Conservation (phyloP, 2,329 filamentous ascomycete species). For the Exophiala xenobiotica region DNA sequence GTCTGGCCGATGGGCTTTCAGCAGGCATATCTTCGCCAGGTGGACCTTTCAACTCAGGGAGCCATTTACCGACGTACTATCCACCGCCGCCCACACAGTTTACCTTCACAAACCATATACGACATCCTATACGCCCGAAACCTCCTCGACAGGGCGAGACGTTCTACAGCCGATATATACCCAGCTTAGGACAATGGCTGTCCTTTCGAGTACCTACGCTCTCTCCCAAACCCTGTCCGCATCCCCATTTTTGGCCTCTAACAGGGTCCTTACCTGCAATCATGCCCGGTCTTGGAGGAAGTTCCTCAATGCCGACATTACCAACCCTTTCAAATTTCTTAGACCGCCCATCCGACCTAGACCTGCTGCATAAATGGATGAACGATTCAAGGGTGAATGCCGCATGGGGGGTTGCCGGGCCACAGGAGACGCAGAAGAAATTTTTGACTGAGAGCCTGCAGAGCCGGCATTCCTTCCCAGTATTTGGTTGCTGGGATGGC, state of each 20-base stretch:
- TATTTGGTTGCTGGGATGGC: conserved; percentile 90
- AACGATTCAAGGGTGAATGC: conserved; percentile 75
- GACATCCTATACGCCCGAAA: conserved; percentile 84
- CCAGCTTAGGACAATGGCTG: conserved; percentile 77
- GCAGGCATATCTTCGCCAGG: conserved; percentile 33
- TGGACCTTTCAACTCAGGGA: conserved; percentile 77
- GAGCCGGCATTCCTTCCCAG: conserved; percentile 78
- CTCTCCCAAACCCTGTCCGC: conserved; percentile 56
- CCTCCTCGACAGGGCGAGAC: conserved; percentile 86
- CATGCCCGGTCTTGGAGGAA: conserved; percentile 26
- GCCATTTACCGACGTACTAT: conserved; percentile 86
- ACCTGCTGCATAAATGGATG: conserved; percentile 84
- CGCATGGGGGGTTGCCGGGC: conserved; percentile 76
- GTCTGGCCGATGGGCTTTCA: conserved; percentile 21
- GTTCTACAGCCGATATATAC: conserved; percentile 86
- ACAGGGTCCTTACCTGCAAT: conserved; percentile 34
- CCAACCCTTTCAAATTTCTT: conserved; percentile 42
- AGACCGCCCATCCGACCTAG: conserved; percentile 57
- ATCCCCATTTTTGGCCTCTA: conserved; percentile 63
- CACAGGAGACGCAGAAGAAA: conserved; percentile 56
- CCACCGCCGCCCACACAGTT: conserved; percentile 82
- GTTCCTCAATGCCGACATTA: conserved; percentile 33
- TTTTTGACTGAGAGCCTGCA: conserved; percentile 68
- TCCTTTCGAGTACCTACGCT: conserved; percentile 82
- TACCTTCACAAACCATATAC: conserved; percentile 71